A percentile compares a stretch with the other conserved stretches of the same genome.
Conservation (phyloP, 1,139 yeast species). For the Lodderomyces orthopsilosis region DNA sequence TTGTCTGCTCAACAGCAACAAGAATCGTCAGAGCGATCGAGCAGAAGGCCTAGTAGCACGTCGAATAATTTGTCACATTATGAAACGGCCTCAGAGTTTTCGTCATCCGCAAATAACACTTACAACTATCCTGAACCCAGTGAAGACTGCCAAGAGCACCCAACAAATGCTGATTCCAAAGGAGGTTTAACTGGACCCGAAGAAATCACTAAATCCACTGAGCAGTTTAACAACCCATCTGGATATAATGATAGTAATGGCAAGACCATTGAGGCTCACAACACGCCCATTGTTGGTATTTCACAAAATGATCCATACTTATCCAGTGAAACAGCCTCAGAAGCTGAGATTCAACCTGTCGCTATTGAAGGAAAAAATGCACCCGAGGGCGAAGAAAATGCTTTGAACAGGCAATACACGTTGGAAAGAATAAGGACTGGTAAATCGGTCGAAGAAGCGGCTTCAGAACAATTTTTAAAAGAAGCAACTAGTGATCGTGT, state of each 20-base stretch:
- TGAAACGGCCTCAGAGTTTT: slow-evolving; percentile 36
- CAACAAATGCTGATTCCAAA: neutral
- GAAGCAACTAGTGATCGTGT: slow-evolving; percentile 4
- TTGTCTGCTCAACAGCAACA: slow-evolving; percentile 6
- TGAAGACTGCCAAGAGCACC: neutral
- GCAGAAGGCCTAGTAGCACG: slow-evolving; percentile 14
- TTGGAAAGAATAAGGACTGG: slow-evolving; percentile 20
- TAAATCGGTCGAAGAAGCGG: slow-evolving; percentile 19
- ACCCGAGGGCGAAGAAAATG: slow-evolving; percentile 9
- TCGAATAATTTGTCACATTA: slow-evolving; percentile 27
- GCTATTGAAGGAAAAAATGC: neutral
- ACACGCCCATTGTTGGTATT: neutral
- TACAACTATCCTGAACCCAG: slow-evolving; percentile 3
- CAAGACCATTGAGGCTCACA: neutral
- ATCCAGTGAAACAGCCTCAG: neutral
- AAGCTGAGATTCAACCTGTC: neutral
- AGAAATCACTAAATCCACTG: neutral
- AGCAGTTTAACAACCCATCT: neutral
- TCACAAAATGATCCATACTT: neutral
- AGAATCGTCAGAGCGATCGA: neutral
- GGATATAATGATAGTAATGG: neutral
- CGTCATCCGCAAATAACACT: neutral
- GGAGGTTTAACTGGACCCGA: neutral
- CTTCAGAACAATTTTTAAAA: slow-evolving; percentile 10
- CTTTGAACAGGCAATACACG: slow-evolving; percentile 21